Percentiles rank a stretch among this genome's conserved stretches.
Evolutionary conservation across 78 protist genomes (phyloP).

Genomic region (Emiliania huxleyi): DNA sequence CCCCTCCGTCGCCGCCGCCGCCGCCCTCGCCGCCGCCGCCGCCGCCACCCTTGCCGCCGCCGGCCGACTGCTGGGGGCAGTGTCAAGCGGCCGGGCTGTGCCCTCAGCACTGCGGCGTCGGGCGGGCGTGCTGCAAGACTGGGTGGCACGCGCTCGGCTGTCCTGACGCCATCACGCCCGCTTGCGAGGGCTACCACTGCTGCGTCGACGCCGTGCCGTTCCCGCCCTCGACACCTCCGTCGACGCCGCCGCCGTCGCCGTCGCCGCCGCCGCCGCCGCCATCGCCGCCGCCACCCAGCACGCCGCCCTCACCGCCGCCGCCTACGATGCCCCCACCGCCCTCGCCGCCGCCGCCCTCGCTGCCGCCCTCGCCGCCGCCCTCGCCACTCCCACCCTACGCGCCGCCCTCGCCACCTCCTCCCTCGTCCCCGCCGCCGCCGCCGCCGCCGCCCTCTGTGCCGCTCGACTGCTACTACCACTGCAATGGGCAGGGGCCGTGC

Average conservation of each 20-base stretch:
- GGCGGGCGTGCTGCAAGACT: neutral
- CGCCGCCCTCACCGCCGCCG: neutral
- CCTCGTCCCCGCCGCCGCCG: neutral
- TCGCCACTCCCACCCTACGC: neutral
- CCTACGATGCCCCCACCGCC: neutral
- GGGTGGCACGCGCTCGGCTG: neutral
- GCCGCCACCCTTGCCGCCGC: neutral
- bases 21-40: neutral
- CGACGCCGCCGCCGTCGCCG: neutral
- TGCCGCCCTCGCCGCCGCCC: neutral
- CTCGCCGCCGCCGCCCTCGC: neutral
- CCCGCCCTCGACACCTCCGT: neutral
- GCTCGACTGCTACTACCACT: neutral
- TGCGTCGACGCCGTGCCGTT: neutral
- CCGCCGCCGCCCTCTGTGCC: neutral
- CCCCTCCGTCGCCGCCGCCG: neutral
- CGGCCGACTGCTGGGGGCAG: neutral
- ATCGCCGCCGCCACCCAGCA: neutral
- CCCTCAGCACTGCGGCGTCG: neutral
- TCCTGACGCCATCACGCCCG: neutral
- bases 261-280: neutral
- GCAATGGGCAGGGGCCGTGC: neutral
- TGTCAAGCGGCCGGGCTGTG: neutral
- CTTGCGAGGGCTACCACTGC: neutral
- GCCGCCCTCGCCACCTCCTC: neutral